Conservation (phyloP, 129 eudicot genomes). For the Centrapalus pauciflorus region DNA sequence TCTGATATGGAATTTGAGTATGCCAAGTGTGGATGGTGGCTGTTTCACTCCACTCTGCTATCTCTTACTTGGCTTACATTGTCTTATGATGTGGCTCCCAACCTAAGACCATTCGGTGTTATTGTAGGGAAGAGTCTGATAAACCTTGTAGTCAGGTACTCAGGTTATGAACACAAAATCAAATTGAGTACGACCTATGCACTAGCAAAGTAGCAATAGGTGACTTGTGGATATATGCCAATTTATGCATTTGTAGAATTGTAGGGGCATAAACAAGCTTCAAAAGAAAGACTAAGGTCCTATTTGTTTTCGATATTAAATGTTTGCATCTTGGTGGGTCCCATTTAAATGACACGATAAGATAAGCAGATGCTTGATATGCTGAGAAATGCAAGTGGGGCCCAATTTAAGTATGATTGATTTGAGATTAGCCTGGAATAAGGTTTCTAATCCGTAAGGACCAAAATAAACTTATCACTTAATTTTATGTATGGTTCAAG, state of each 20-base stretch:
- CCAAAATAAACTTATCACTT: background rate
- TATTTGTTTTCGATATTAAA: background rate
- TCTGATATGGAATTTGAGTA: too few species aligned
- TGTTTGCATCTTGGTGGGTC: background rate
- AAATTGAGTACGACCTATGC: background rate
- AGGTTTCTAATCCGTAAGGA: background rate
- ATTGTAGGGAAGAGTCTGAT: background rate
- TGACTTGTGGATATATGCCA: background rate
- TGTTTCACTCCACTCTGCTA: too few species aligned
- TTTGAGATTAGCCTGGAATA: slow-evolving; percentile 8
- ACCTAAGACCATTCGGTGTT: background rate
- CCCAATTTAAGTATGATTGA: background rate
- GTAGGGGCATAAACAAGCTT: background rate
- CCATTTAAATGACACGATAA: background rate
- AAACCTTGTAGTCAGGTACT: background rate
- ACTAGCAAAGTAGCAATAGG: background rate
- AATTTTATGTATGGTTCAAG: slow-evolving; percentile 6
- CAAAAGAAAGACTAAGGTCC: background rate
- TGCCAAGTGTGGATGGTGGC: too few species aligned
- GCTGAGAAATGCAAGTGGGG: background rate
- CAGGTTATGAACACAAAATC: background rate
- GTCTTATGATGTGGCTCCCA: background rate
- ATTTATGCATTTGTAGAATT: background rate
- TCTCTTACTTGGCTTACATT: background rate
- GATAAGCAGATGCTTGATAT: background rate